Evolutionary conservation across 2,329 filamentous ascomycete genomes (phyloP).

Genomic region (Arthrobotrys megalospora): DNA sequence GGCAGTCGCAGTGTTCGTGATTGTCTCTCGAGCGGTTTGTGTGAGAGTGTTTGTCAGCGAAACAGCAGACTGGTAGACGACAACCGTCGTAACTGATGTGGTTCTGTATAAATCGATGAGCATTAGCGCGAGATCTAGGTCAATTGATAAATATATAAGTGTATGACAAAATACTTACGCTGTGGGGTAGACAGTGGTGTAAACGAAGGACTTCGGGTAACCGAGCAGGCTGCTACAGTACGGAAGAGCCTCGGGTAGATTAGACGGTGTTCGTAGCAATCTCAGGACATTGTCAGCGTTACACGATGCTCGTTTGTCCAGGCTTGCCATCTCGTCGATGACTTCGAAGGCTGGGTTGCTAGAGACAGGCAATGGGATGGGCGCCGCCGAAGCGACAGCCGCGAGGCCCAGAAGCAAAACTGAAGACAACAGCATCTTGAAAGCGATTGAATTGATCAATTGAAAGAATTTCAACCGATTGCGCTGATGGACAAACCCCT

Average conservation of each 20-base stretch:
- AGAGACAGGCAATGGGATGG: slow-evolving; percentile 19
- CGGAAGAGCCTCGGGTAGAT: slow-evolving; percentile 29
- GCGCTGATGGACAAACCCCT: background rate
- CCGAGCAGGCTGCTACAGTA: slow-evolving; percentile 33
- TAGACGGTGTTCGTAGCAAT: slow-evolving; percentile 26
- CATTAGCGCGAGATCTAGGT: background rate
- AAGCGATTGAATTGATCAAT: background rate
- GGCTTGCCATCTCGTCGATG: slow-evolving; percentile 16
- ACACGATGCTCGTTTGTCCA: slow-evolving; percentile 17
- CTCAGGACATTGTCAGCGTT: slow-evolving; percentile 33
- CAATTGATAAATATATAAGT: background rate
- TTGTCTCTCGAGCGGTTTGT: background rate
- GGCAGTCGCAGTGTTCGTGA: slow-evolving; percentile 22
- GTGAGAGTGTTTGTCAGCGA: slow-evolving; percentile 23
- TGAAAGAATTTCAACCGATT: background rate
- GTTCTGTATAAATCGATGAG: slow-evolving; percentile 3
- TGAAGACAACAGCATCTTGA: slow-evolving; percentile 21
- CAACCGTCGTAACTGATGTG: slow-evolving; percentile 8
- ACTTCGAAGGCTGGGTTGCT: slow-evolving; percentile 27
- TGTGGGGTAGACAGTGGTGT: slow-evolving; percentile 23
- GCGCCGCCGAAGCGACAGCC: slow-evolving; percentile 26
- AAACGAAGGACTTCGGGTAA: background rate
- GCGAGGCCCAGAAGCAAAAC: slow-evolving; percentile 15
- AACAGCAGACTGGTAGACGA: slow-evolving; percentile 10
- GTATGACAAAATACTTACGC: slow-evolving; percentile 8